Percentiles rank a stretch among this genome's conserved stretches.
phyloP scores from a whole-genome alignment of 1,139 yeast species.

The Yamadazyma pseudoaaseri region DNA sequence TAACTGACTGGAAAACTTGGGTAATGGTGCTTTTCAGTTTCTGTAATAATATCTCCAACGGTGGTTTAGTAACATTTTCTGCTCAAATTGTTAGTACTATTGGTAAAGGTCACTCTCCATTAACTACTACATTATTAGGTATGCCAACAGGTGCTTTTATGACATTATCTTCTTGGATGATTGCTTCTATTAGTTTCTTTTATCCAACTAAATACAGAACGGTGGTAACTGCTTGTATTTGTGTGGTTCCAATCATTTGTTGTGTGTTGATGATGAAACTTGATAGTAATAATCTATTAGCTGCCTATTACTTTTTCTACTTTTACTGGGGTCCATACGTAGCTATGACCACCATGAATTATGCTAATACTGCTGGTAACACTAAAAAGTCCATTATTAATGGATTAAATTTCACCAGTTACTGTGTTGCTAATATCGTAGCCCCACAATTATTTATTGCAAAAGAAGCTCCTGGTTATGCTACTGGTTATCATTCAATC shows the following conservation, averaged over 20 bases:
- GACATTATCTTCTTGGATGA: constrained; percentile 13
- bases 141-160: constrained; percentile 48
- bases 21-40: constrained; percentile 37
- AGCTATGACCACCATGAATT: constrained; percentile 22
- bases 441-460: constrained; percentile 26
- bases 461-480: constrained; percentile 22
- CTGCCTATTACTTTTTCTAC: constrained; percentile 19
- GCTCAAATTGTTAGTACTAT: constrained; percentile 33
- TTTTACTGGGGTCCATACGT: constrained; percentile 22
- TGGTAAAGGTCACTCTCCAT: constrained; percentile 23
- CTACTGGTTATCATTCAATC: constrained; percentile 25
- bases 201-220: constrained; percentile 17
- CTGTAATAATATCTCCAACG: constrained; percentile 45
- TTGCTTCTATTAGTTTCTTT: constrained; percentile 15
- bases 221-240: constrained; percentile 16
- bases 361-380: constrained; percentile 25
- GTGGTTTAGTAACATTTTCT: constrained; percentile 40
- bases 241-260: constrained; percentile 43
- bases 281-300: constrained; percentile 24
- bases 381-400: constrained; percentile 25
- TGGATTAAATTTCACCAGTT: constrained; percentile 21
- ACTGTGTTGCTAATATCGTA: constrained; percentile 25
- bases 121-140: constrained; percentile 50
- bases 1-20: constrained; percentile 50
- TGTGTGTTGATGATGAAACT: constrained; percentile 26